phyloP scores from a whole-genome alignment of 2,329 filamentous ascomycete species.

The Biscogniauxia marginata region DNA sequence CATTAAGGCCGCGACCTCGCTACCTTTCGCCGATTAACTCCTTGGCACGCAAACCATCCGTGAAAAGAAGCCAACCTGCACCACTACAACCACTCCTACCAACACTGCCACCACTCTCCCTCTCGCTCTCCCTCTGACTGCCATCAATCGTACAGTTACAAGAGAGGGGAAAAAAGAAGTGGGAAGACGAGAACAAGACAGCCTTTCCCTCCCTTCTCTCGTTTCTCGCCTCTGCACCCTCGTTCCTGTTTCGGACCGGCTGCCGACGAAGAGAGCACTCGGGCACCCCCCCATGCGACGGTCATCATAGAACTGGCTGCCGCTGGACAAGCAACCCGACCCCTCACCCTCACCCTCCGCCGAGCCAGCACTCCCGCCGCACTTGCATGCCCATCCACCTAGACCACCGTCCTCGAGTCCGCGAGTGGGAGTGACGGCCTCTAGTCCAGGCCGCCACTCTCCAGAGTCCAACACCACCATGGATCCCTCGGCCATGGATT shows the following conservation, averaged over 20 bases:
- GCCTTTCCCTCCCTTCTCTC: neutral
- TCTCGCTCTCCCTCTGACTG: slow-evolving; percentile 1
- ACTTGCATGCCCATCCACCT: neutral
- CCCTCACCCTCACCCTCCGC: neutral
- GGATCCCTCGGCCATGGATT: slow-evolving; percentile 32
- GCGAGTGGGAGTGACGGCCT: slow-evolving; percentile 18
- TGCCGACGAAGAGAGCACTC: neutral
- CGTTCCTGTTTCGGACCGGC: neutral
- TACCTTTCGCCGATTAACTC: neutral
- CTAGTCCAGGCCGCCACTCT: slow-evolving; percentile 18
- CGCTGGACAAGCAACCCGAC: neutral
- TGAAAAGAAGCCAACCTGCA: neutral
- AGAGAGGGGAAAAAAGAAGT: neutral
- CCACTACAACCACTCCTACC: slow-evolving; percentile 2
- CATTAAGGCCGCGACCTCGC: neutral
- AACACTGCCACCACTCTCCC: slow-evolving; percentile 2
- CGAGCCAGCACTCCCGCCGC: neutral
- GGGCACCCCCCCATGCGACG: neutral
- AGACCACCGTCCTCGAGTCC: neutral
- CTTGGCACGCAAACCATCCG: neutral
- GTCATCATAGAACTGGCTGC: neutral
- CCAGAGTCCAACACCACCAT: slow-evolving; percentile 11
- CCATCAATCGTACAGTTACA: neutral
- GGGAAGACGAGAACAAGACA: too few relatives aligned
- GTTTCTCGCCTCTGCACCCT: neutral